Base-by-base conservation (phyloP, 371 early-diverging fungal species). In the Actinomortierella wolfii region DNA sequence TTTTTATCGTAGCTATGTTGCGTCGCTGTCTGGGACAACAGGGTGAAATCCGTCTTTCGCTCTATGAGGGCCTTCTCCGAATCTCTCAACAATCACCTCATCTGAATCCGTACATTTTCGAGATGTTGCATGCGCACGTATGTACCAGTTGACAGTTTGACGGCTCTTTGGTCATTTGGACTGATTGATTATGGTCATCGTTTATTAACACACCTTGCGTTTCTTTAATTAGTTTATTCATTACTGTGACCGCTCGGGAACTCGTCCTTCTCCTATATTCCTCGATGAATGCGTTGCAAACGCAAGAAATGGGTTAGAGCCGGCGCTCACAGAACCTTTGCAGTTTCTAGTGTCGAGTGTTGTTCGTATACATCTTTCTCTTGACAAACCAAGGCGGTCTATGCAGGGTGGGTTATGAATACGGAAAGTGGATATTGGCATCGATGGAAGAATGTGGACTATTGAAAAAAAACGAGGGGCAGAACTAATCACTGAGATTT, bases 11-110 rank as follows among this genome's bases (percentile, higher is more conserved):
- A 29, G 9, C 86, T 29, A 75, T 83, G 43, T 47, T 88, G 24
- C 77, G 88, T 13, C 76, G 85, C 45, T 86, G 86, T 48, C 78
- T 86, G 49, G 81, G 79, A 49, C 86, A 86, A 54, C 88, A 86
- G 52, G 63, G 69, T 20, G 80, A 86, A 49, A 75, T 88, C 25
- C 79, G 86, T 44, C 57, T 68, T 3, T 55, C 70, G 17, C 73
- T 81, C 0, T 88, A 88, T 45, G 53, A 80, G 25, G 82, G 86
- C 0, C 67, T 88, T n/a, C 78, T 81, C 17, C 60, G 59, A 0
- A 51, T 86, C 5, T 67, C 79, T 1, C 61, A 67, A 25, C 57
- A 77, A 28, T 56, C 73, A 15, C 55, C 77, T 5, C 45, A 63
- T 4, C 57, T 83, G 17, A 66, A 77, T 18, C 68, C 76, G 9